phyloP scores from a whole-genome alignment of 106 monocot genomes.

The Iris macrosiphon region DNA sequence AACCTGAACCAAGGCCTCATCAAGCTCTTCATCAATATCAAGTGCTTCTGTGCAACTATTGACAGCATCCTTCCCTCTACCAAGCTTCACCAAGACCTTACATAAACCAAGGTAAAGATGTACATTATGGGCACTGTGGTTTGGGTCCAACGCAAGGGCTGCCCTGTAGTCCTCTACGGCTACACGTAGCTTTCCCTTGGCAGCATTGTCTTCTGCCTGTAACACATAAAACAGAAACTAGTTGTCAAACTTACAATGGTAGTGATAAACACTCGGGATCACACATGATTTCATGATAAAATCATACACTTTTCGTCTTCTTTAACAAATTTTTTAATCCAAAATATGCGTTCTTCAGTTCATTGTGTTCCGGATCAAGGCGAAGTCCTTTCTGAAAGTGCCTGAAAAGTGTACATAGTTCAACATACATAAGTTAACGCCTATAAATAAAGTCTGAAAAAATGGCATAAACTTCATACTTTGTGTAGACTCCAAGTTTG shows the following conservation, averaged over 20 bases:
- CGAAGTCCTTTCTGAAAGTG: slow-evolving; percentile 94
- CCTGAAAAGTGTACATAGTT: too few species aligned
- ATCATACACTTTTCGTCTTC: slow-evolving; percentile 81
- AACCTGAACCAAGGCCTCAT: slow-evolving; percentile 89
- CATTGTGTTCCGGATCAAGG: slow-evolving; percentile 85
- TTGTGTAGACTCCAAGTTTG: too few species aligned
- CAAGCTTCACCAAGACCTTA: slow-evolving; percentile 87
- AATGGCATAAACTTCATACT: too few species aligned
- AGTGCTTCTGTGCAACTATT: slow-evolving; percentile 76
- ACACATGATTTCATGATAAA: not conserved
- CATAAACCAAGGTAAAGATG: slow-evolving; percentile 87
- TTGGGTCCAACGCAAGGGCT: slow-evolving; percentile 72
- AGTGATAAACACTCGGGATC: too few species aligned
- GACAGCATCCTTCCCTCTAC: slow-evolving; percentile 91
- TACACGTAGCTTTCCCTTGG: slow-evolving; percentile 78
- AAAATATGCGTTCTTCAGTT: slow-evolving; percentile 97
- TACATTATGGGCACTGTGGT: slow-evolving; percentile 76
- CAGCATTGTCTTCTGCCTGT: slow-evolving; percentile 95
- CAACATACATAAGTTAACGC: too few species aligned
- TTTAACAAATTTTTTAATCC: slow-evolving; percentile 92
- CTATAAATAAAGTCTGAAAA: too few species aligned
- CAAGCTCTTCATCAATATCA: slow-evolving; percentile 83
- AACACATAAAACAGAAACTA: too few species aligned
- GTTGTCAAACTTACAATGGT: too few species aligned
- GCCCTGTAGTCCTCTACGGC: slow-evolving; percentile 85